Evolutionary conservation across 495 filamentous ascomycete species (phyloP).

Genomic region (Echria macrotheca): DNA sequence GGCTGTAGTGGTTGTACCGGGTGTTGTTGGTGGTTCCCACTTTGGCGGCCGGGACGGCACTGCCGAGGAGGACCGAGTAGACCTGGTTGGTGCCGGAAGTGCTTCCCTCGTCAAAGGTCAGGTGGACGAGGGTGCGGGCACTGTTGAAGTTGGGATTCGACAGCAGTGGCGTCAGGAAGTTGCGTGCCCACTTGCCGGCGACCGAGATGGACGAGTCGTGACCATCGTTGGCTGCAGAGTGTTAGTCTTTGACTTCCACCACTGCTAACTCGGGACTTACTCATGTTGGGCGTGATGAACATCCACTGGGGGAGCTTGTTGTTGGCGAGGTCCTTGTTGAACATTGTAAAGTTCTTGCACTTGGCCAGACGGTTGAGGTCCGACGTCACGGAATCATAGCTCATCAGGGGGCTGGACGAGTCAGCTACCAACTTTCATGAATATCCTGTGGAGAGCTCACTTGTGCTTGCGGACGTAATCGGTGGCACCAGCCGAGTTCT

Average conservation of each 20-base stretch:
- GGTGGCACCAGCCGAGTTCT: slow-evolving; percentile 35
- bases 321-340: slow-evolving; percentile 53
- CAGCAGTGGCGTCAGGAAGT: slow-evolving; percentile 59
- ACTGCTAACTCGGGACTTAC: slow-evolving; percentile 16
- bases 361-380: slow-evolving; percentile 51
- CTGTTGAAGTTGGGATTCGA: slow-evolving; percentile 56
- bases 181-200: slow-evolving; percentile 53
- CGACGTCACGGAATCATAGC: slow-evolving; percentile 54
- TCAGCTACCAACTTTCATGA: neutral
- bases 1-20: slow-evolving; percentile 68
- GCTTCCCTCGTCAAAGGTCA: slow-evolving; percentile 67
- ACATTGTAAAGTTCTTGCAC: slow-evolving; percentile 65
- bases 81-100: slow-evolving; percentile 51
- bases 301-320: slow-evolving; percentile 63
- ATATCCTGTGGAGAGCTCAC: neutral
- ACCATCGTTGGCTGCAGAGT: slow-evolving; percentile 40
- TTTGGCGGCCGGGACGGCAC: slow-evolving; percentile 54
- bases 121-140: slow-evolving; percentile 60
- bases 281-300: slow-evolving; percentile 74
- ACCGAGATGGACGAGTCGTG: slow-evolving; percentile 62
- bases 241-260: neutral
- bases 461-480: slow-evolving; percentile 49
- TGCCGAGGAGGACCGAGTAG: slow-evolving; percentile 59
- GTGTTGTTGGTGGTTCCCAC: slow-evolving; percentile 58
- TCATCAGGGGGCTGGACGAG: slow-evolving; percentile 47